These are phyloP conservation scores for Byssochlamys sp. DNA, from an alignment of 2,329 filamentous ascomycete genomes.

Conservation along the genomic window DNA sequence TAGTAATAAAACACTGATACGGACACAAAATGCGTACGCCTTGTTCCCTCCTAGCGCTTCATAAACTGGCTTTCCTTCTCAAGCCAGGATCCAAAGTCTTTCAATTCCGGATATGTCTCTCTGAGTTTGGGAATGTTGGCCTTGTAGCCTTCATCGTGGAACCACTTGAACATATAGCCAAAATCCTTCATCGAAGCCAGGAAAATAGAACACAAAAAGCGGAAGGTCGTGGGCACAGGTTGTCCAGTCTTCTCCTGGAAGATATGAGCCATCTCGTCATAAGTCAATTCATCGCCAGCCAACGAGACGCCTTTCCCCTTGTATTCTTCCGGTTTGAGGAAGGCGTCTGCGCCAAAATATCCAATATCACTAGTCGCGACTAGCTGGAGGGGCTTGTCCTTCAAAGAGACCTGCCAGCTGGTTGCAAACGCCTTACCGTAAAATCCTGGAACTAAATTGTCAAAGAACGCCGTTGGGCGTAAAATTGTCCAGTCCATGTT, in stretches of 20 bases:
- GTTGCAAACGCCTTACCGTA: constrained; percentile 41
- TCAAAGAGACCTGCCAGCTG: constrained; percentile 29
- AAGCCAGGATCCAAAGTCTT: constrained; percentile 42
- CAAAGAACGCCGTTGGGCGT: constrained; percentile 54
- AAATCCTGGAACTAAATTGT: constrained; percentile 43
- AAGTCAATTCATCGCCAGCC: constrained; percentile 45
- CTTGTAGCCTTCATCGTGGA: constrained; percentile 38
- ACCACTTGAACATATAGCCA: constrained; percentile 44
- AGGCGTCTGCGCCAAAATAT: constrained; percentile 41
- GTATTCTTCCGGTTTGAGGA: constrained; percentile 38
- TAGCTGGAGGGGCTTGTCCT: constrained; percentile 36
- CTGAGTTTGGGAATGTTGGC: constrained; percentile 37
- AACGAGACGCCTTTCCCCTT: constrained; percentile 38
- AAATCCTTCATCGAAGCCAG: constrained; percentile 37
- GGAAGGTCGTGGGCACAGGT: constrained; percentile 34
- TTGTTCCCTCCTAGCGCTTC: not conserved
- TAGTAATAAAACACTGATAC: not conserved
- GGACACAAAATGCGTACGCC: not conserved
- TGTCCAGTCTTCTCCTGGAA: constrained; percentile 41
- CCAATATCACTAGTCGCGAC: constrained; percentile 43
- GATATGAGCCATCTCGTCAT: constrained; percentile 34
- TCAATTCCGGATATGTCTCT: constrained; percentile 36
- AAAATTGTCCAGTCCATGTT: constrained; percentile 54
- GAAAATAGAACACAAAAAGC: constrained; percentile 31
- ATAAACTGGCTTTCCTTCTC: constrained; percentile 37